Evolutionary conservation across 2,329 filamentous ascomycete genomes (phyloP).

Genomic region (Apiospora rasikravindrae): DNA sequence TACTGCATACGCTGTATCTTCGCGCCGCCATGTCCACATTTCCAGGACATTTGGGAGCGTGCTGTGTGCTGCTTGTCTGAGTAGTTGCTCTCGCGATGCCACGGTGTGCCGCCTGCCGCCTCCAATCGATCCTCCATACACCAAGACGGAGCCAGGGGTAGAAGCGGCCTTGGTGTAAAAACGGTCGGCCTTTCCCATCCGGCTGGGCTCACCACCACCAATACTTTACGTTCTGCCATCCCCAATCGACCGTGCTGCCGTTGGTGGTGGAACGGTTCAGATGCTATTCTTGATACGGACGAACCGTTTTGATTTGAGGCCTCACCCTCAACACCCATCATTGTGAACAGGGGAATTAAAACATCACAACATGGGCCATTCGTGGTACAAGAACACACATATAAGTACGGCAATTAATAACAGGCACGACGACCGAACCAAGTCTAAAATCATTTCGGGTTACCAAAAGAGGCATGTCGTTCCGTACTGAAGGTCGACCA

Average conservation of each 20-base stretch:
- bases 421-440: neutral
- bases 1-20: neutral
- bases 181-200: slow-evolving; percentile 12
- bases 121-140: neutral
- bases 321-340: neutral
- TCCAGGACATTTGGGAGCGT: neutral
- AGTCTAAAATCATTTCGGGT: neutral
- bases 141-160: neutral
- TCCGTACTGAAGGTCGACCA: neutral
- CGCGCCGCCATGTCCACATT: neutral
- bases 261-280: neutral
- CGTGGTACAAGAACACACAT: neutral
- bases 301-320: neutral
- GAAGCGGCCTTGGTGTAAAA: slow-evolving; percentile 2
- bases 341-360: neutral
- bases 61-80: neutral
- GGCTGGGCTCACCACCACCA: neutral
- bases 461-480: slow-evolving; percentile 14
- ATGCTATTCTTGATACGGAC: neutral
- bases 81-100: neutral
- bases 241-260: neutral
- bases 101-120: neutral
- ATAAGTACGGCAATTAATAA: neutral
- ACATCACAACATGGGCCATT: neutral
- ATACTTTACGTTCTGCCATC: neutral